Conservation (phyloP, 1,139 yeast genomes). For the Yamadazyma sp. region DNA sequence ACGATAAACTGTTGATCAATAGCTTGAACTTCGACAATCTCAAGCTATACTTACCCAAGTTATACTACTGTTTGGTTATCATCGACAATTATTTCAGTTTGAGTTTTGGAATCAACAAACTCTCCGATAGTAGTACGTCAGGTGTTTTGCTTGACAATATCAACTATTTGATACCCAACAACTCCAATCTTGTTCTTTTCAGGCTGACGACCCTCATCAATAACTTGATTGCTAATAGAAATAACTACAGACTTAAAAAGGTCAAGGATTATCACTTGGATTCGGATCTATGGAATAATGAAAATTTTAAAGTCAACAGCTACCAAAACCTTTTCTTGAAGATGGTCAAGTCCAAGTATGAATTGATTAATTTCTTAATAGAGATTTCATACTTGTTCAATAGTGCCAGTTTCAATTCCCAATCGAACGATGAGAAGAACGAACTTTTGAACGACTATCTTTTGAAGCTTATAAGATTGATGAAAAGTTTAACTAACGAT, state of each 20-base stretch:
- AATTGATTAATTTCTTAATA: constrained; percentile 18
- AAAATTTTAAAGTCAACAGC: constrained; percentile 4
- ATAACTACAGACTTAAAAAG: constrained; percentile 13
- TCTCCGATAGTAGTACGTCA: constrained; percentile 14
- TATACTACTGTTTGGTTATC: constrained; percentile 48
- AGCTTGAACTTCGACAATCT: constrained; percentile 33
- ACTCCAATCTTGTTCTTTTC: constrained; percentile 17
- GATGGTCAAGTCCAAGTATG: constrained; percentile 22
- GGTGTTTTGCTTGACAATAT: constrained; percentile 19
- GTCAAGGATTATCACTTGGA: constrained; percentile 8
- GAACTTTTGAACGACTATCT: constrained; percentile 48
- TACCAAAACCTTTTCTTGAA: constrained; percentile 9
- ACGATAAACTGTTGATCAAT: constrained; percentile 11
- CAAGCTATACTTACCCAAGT: constrained; percentile 45
- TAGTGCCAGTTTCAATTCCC: constrained; percentile 7
- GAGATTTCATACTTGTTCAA: constrained; percentile 13
- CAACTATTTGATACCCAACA: constrained; percentile 17
- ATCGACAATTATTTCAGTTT: constrained; percentile 59
- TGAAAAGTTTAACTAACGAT: constrained; percentile 41
- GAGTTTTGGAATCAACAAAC: constrained; percentile 56
- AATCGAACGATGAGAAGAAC: constrained; percentile 35
- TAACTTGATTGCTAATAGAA: constrained; percentile 19
- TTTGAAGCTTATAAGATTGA: constrained; percentile 44
- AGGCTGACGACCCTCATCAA: constrained; percentile 17
- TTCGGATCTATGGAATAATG: constrained; percentile 6